These are phyloP conservation scores for Colletotrichum somersetense DNA, from an alignment of 2,329 filamentous ascomycete genomes.

Conservation along the genomic window DNA sequence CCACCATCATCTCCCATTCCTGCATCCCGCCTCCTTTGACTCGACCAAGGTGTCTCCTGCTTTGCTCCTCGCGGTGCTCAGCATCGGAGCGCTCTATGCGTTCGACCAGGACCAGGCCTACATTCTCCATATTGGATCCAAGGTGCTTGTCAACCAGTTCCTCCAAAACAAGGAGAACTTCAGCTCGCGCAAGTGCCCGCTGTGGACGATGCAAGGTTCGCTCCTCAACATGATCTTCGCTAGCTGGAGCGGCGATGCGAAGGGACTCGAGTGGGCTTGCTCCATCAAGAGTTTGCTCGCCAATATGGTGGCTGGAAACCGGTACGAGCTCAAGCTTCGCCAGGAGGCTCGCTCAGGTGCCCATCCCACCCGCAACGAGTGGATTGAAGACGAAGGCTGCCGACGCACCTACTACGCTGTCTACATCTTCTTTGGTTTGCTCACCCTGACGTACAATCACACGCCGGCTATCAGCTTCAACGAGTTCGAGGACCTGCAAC, in stretches of 20 bases:
- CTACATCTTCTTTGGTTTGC: slow-evolving; percentile 97
- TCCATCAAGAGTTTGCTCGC: slow-evolving; percentile 98
- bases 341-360: slow-evolving; percentile 86
- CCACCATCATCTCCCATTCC: slow-evolving; percentile 95
- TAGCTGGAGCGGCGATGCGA: slow-evolving; percentile 98
- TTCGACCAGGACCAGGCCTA: slow-evolving; percentile 98
- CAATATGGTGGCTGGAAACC: slow-evolving; percentile 98
- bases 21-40: slow-evolving; percentile 92
- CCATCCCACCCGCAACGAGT: slow-evolving; percentile 84
- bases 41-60: slow-evolving; percentile 85
- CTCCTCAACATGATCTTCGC: slow-evolving; percentile 99
- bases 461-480: slow-evolving; percentile 98
- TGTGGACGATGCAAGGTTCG: slow-evolving; percentile 99
- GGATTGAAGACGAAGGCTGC: slow-evolving; percentile 97
- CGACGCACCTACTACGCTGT: slow-evolving; percentile 97
- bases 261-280: slow-evolving; percentile 97
- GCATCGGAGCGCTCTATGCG: slow-evolving; percentile 94
- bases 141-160: slow-evolving; percentile 96
- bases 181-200: slow-evolving; percentile 94
- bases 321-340: slow-evolving; percentile 94
- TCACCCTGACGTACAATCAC: slow-evolving; percentile 97
- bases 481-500: slow-evolving; percentile 92
- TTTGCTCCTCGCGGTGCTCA: slow-evolving; percentile 88
- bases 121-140: slow-evolving; percentile 96
- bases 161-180: slow-evolving; percentile 99